Evolutionary conservation across 768 basidiomycete species (phyloP), one percentile per base, ranked within the genome.

Genomic region (Tephrocybe rancida): DNA sequence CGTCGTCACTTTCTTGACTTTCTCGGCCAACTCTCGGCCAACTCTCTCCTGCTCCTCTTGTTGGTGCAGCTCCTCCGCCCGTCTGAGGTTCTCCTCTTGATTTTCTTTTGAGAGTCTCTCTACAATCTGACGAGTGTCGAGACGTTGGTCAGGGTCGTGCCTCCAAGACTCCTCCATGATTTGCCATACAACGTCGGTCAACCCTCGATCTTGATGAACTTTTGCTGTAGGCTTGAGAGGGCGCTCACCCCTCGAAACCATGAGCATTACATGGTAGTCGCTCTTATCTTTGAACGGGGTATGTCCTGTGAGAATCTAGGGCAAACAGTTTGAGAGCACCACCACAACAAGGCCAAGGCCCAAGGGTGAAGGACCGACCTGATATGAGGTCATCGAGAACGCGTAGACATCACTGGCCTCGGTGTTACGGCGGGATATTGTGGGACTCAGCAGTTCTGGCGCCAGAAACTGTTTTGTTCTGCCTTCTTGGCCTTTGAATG

Each of bases 321-420:
- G 18, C 32, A 8, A 11, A 21, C 8, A 16, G 11, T 30, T 25
- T 35, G 18, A 27, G 18, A 1, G 26, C n/a, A n/a, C n/a, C n/a
- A 37, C n/a, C 4, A 16, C 35, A 37, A 13, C 7, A 9, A 45
- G 8, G 26, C 4, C 14, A 6, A 45, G 3, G 21, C 6, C 10
- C 11, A 24, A 25, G n/a, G 16, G 35, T 7, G 5, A 32, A 29
- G 14, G 25, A 8, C 11, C 2, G 13, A 60, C 59, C 48, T 57
- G 44, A 34, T 54, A 57, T 2, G 44, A 44, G 16, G 53, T 22
- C 9, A 32, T 57, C 10, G 51, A 48, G 39, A 56, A 60, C 7
- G 59, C 55, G 10, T 54, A 60, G 19, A 57, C 39, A 30, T 60
- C 59, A 30, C 48, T 51, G 14, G 44, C 44, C 38, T 38, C 47